phyloP scores from a whole-genome alignment of 2,329 filamentous ascomycete species.

The Neocucurbitaria cava region DNA sequence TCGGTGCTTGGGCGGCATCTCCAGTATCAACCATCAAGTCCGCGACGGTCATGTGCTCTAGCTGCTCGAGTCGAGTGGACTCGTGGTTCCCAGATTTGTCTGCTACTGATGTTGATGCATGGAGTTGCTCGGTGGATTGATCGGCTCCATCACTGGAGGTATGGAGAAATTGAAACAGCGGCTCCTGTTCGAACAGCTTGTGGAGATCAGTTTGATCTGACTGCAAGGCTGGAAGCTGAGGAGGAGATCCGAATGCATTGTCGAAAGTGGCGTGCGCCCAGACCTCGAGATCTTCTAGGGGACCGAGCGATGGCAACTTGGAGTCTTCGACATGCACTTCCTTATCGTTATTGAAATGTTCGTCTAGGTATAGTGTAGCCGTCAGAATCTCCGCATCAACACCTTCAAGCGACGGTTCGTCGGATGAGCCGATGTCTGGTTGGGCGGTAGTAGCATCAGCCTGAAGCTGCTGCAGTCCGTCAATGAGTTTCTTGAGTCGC shows the following conservation, averaged over 20 bases:
- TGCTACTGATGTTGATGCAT: background rate
- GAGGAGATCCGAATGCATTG: background rate
- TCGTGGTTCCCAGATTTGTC: background rate
- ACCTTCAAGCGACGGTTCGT: background rate
- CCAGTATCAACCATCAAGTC: background rate
- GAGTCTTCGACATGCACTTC: background rate
- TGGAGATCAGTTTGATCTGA: background rate
- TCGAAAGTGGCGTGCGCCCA: background rate
- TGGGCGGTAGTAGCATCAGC: background rate
- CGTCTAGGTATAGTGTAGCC: background rate
- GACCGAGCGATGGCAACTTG: background rate
- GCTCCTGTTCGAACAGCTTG: background rate
- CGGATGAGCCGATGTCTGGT: background rate
- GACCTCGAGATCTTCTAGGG: background rate
- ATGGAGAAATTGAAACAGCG: background rate
- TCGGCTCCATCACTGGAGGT: background rate
- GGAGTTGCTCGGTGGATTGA: background rate
- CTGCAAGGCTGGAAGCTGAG: background rate
- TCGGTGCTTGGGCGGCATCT: background rate
- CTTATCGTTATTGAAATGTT: background rate
- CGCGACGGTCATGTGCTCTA: background rate
- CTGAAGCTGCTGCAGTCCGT: background rate
- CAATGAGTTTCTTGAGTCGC: background rate
- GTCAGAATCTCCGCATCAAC: background rate
- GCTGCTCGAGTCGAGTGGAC: background rate